Evolutionary conservation across 2,329 filamentous ascomycete genomes (phyloP).

Genomic region (Xylariaceae sp.): DNA sequence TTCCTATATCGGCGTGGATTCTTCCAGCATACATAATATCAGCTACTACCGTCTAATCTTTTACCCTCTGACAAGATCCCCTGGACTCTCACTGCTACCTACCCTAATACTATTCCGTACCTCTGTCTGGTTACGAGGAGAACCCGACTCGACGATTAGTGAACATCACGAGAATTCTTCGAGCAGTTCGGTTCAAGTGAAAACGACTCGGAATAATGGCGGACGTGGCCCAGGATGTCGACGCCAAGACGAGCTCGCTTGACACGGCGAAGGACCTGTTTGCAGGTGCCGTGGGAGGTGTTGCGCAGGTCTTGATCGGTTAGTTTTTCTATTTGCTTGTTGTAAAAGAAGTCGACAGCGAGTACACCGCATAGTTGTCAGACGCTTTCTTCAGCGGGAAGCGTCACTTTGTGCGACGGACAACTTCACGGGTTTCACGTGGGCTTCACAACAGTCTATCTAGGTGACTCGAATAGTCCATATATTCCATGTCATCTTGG

Average conservation of each 20-base stretch:
- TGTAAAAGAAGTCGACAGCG: not conserved
- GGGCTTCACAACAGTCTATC: not conserved
- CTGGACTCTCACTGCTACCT: not conserved
- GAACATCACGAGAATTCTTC: not conserved
- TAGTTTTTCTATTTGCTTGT: slow-evolving; percentile 35
- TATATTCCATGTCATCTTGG: too few species aligned
- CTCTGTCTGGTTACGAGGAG: not conserved
- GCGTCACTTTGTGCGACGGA: not conserved
- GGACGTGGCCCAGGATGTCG: slow-evolving; percentile 31
- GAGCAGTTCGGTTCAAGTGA: not conserved
- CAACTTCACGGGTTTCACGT: not conserved
- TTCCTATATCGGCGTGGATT: not conserved
- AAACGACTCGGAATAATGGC: slow-evolving; percentile 27
- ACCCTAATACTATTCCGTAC: not conserved
- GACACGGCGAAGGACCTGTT: slow-evolving; percentile 84
- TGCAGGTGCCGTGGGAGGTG: slow-evolving; percentile 81
- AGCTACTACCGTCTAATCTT: not conserved
- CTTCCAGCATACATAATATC: not conserved
- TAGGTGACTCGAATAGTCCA: too few species aligned
- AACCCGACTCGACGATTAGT: not conserved
- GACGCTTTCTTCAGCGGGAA: not conserved
- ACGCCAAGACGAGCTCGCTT: slow-evolving; percentile 35
- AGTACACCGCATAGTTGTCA: not conserved
- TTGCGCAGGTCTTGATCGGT: slow-evolving; percentile 94
- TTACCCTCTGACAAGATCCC: not conserved